Conservation (phyloP, 345 rosid species). For the Hypericum perforatum region DNA sequence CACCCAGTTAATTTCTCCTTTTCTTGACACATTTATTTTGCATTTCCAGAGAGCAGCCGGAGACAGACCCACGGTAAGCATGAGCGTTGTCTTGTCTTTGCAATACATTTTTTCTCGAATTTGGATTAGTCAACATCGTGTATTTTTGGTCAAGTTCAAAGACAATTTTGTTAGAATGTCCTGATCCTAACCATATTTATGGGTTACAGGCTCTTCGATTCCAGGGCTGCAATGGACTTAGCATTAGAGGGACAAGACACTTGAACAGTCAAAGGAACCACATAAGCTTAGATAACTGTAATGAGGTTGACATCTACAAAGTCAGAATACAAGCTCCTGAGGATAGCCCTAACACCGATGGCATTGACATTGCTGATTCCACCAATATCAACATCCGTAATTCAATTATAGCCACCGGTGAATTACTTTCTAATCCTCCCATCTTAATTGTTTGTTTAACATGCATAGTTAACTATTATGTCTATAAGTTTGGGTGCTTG, state of each 20-base stretch:
- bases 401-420: constrained; percentile 18
- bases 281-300: background rate
- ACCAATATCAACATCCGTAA: constrained; percentile 4
- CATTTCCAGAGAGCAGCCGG: background rate
- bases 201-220: constrained; percentile 13
- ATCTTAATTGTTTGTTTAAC: no score
- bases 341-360: constrained; percentile 39
- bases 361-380: constrained; percentile 23
- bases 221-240: constrained; percentile 6
- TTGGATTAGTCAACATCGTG: background rate
- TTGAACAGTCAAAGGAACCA: constrained; percentile 23
- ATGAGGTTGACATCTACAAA: constrained; percentile 8
- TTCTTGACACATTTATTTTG: no score
- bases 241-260: background rate
- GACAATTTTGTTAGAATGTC: no score
- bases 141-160: no score
- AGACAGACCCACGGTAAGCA: constrained; percentile 8
- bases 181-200: background rate
- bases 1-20: no score
- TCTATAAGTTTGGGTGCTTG: no score
- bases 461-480: no score
- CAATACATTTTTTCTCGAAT: background rate
- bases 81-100: constrained; percentile 2
- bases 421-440: background rate
- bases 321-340: constrained; percentile 16